Percentiles rank a stretch among this genome's conserved stretches.
Evolutionary conservation across 169 alveolate species (phyloP).

Genomic region (Babesia sp.): DNA sequence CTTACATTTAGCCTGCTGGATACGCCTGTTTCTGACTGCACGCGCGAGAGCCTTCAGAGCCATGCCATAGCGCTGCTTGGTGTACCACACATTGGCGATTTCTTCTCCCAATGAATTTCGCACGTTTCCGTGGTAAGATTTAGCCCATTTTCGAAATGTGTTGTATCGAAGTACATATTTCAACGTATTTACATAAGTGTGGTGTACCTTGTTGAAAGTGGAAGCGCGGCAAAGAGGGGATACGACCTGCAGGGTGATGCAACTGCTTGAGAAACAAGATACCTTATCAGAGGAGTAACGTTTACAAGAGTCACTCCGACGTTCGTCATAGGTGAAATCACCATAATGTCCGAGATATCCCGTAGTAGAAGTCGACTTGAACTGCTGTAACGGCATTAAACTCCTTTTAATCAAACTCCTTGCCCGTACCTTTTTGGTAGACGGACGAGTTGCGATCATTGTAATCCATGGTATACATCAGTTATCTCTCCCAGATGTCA

Average conservation of each 20-base stretch:
- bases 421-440: neutral
- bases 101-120: conserved; percentile 6
- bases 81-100: conserved; percentile 17
- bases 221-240: neutral
- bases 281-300: neutral
- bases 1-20: conserved; percentile 3
- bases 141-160: conserved; percentile 25
- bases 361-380: conserved; percentile 5
- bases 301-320: neutral
- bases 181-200: neutral
- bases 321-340: neutral
- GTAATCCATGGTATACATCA: neutral
- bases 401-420: neutral
- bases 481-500: neutral
- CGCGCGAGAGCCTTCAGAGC: conserved; percentile 9
- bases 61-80: conserved; percentile 12
- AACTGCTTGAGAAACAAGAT: neutral
- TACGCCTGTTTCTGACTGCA: conserved; percentile 6
- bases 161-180: conserved; percentile 1
- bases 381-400: neutral
- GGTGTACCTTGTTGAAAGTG: neutral
- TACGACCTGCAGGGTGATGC: neutral
- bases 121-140: conserved; percentile 35
- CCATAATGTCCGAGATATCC: neutral
- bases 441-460: neutral